Evolutionary conservation across 352 stramenopile genomes (phyloP).

Genomic region (Globisporangium recalcitrans): DNA sequence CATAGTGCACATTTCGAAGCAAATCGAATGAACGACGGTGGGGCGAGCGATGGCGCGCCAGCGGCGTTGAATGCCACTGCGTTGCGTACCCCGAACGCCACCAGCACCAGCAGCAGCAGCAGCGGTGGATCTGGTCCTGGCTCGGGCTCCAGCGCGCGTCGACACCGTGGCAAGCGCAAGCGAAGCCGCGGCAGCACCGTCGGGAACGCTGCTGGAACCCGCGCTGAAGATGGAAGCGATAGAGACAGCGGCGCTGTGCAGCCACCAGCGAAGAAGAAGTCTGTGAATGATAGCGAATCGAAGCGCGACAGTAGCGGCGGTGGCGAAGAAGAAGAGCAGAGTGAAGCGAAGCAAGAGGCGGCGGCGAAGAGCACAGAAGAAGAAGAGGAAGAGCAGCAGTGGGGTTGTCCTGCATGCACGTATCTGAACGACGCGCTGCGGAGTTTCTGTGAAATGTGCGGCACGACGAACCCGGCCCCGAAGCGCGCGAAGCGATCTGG

Average conservation of each 20-base stretch:
- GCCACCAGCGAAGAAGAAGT: conserved; percentile 8
- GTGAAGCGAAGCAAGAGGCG: conserved; percentile 5
- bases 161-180: conserved; percentile 33
- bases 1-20: conserved; percentile 2
- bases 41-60: neutral
- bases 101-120: neutral
- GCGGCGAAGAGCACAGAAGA: conserved; percentile 5
- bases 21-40: conserved; percentile 7
- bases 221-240: neutral
- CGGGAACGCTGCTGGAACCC: neutral
- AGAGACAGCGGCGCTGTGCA: neutral
- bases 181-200: conserved; percentile 16
- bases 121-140: conserved; percentile 2
- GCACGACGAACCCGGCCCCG: conserved; percentile 46
- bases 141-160: conserved; percentile 18
- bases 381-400: conserved; percentile 23
- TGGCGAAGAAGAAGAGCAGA: conserved; percentile 11
- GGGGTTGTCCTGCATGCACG: conserved; percentile 65
- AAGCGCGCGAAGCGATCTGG: neutral
- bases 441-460: conserved; percentile 74
- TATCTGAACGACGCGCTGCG: conserved; percentile 61
- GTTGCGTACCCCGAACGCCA: neutral
- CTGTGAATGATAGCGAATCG: neutral
- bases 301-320: neutral
- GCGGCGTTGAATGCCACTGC: neutral